These are phyloP conservation scores for Botryosphaeria dothidea DNA, from an alignment of 2,329 filamentous ascomycete species.

Conservation along the genomic window DNA sequence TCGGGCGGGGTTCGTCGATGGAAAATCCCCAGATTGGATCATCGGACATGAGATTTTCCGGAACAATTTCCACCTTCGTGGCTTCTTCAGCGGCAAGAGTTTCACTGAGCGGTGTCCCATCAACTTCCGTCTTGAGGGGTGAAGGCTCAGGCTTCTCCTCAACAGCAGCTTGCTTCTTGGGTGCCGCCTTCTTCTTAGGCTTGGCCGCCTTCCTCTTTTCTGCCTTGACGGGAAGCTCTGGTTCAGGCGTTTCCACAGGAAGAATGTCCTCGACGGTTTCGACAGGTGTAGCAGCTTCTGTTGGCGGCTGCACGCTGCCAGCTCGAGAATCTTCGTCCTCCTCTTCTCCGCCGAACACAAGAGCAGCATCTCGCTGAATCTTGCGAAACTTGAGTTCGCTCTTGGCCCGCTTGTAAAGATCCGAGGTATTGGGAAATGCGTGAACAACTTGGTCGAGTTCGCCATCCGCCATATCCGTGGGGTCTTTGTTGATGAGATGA, in stretches of 20 bases:
- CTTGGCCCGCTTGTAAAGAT: constrained; percentile 74
- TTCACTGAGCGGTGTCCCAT: constrained; percentile 1
- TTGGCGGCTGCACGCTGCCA: constrained; percentile 40
- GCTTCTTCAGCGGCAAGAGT: constrained; percentile 26
- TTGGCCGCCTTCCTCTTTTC: constrained; percentile 51
- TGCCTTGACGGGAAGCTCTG: constrained; percentile 29
- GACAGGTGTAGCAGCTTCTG: constrained; percentile 50
- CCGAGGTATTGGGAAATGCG: constrained; percentile 57
- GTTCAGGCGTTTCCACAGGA: constrained; percentile 37
- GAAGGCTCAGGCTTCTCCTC: constrained; percentile 54
- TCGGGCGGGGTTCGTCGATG: constrained; percentile 59
- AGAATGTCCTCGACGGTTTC: constrained; percentile 39
- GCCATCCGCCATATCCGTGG: constrained; percentile 68
- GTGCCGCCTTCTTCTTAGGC: constrained; percentile 65
- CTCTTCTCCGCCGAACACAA: constrained; percentile 68
- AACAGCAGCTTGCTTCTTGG: constrained; percentile 75
- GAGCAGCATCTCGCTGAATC: constrained; percentile 81
- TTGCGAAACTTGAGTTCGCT: constrained; percentile 67
- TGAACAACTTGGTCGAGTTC: constrained; percentile 58
- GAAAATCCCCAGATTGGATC: constrained; percentile 56
- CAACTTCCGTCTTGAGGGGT: constrained; percentile 48
- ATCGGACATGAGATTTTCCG: constrained; percentile 26
- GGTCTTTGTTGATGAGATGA: constrained; percentile 58
- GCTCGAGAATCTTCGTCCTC: constrained; percentile 49
- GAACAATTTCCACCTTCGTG: constrained; percentile 34